A percentile compares a stretch with the other conserved stretches of the same genome.
Conservation (phyloP, 2,329 filamentous ascomycete species). For the Sclerotinia glacialis region DNA sequence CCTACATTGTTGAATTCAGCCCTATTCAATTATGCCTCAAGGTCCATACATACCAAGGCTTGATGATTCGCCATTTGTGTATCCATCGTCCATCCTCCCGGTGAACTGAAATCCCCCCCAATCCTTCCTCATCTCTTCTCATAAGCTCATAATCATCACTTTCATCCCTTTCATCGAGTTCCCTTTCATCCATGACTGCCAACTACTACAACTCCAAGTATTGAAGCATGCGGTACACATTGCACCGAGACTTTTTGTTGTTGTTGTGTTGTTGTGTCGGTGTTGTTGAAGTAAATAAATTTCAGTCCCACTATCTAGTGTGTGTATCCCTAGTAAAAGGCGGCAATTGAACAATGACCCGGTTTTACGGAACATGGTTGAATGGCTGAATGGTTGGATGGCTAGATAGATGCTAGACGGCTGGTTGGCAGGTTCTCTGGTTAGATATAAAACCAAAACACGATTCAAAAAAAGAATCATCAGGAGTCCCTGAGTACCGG, state of each 20-base stretch:
- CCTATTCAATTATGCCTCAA: neutral
- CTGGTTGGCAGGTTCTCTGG: too few relatives aligned
- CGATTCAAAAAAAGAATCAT: neutral
- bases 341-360: neutral
- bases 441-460: too few relatives aligned
- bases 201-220: conserved; percentile 1
- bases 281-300: conserved; percentile 2
- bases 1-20: neutral
- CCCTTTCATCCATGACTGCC: conserved; percentile 14
- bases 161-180: neutral
- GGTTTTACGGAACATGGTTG: neutral
- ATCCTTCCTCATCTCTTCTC: conserved; percentile 18
- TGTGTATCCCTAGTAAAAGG: neutral
- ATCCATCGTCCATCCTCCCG: conserved; percentile 5
- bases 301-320: conserved; percentile 4
- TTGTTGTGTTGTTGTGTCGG: neutral
- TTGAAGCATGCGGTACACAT: neutral
- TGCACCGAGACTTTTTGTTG: neutral
- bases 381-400: neutral
- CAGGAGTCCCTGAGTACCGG: too few relatives aligned
- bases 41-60: neutral
- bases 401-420: too few relatives aligned
- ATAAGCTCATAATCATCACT: neutral
- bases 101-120: neutral
- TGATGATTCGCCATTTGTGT: conserved; percentile 13